Conservation (phyloP, 352 stramenopile genomes). For the Phytophthora kernoviae region DNA sequence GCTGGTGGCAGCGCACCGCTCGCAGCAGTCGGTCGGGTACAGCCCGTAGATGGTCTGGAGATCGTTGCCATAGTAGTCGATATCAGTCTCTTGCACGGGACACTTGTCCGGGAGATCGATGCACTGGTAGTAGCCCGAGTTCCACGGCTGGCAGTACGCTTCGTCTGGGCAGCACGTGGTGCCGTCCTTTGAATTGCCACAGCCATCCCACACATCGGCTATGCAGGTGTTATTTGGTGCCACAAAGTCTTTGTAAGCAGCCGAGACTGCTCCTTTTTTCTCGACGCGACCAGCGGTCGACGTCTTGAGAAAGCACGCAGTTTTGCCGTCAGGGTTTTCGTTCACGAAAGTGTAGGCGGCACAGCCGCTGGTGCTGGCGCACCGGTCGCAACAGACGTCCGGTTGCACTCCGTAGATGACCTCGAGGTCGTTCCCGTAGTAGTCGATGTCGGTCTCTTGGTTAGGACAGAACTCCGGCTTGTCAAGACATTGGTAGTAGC, state of each 20-base stretch:
- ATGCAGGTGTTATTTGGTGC: slow-evolving; percentile 9
- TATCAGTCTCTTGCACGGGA: slow-evolving; percentile 43
- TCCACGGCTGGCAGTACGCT: slow-evolving; percentile 62
- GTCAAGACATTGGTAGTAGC: slow-evolving; percentile 66
- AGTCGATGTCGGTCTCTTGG: slow-evolving; percentile 63
- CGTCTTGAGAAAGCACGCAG: slow-evolving; percentile 61
- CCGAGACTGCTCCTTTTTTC: slow-evolving; percentile 41
- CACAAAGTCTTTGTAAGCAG: slow-evolving; percentile 25
- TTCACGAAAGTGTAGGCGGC: slow-evolving; percentile 68
- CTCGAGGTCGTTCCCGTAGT: slow-evolving; percentile 51
- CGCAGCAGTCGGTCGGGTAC: slow-evolving; percentile 43
- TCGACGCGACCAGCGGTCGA: slow-evolving; percentile 29
- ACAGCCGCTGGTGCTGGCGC: slow-evolving; percentile 43
- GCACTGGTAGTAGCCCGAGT: slow-evolving; percentile 62
- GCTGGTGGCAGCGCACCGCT: slow-evolving; percentile 40
- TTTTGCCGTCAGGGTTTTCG: slow-evolving; percentile 53
- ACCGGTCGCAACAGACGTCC: slow-evolving; percentile 44
- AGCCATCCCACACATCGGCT: slow-evolving; percentile 15
- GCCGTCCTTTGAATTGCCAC: slow-evolving; percentile 19
- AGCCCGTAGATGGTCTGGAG: slow-evolving; percentile 47
- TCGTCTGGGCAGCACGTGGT: slow-evolving; percentile 36
- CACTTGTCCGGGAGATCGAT: slow-evolving; percentile 39
- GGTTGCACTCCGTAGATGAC: slow-evolving; percentile 49
- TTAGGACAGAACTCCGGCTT: slow-evolving; percentile 43
- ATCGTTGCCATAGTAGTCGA: slow-evolving; percentile 61